Evolutionary conservation across 768 basidiomycete species (phyloP).

Genomic region (Mycena indigotica): DNA sequence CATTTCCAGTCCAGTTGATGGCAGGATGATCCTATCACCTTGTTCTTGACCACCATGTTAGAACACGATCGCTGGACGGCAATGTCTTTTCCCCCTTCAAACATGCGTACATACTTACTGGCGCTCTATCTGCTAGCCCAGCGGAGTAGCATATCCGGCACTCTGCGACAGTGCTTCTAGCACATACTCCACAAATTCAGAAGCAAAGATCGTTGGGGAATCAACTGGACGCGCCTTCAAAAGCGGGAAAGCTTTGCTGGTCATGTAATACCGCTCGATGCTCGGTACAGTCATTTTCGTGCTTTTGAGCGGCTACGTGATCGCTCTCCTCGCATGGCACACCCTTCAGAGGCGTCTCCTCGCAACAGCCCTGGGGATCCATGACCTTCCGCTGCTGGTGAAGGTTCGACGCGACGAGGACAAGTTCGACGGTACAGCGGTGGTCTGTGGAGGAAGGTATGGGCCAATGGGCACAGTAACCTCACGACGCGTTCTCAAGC

Average conservation of each 20-base stretch:
- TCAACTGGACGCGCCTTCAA: not conserved
- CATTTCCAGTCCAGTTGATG: no score
- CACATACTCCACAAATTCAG: no score
- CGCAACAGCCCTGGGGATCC: not conserved
- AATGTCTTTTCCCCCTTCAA: no score
- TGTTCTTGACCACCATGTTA: no score
- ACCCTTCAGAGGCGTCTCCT: slow-evolving; percentile 10
- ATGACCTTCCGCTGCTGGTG: not conserved
- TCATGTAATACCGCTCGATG: not conserved
- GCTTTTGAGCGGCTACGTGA: not conserved
- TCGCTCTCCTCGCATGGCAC: slow-evolving; percentile 4
- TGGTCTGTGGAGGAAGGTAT: slow-evolving; percentile 17
- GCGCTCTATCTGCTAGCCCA: no score
- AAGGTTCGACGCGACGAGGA: not conserved
- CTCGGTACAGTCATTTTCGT: not conserved
- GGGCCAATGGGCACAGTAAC: not conserved
- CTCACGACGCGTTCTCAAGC: not conserved
- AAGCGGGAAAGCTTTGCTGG: not conserved
- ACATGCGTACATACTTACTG: no score
- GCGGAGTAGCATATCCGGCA: no score
- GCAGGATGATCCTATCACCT: no score
- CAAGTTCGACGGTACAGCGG: slow-evolving; percentile 11
- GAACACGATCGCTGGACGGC: no score
- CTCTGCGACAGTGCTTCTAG: no score
- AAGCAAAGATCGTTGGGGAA: no score